Conservation (phyloP, 305 asterid species). For the Stenogyne calaminthoides region DNA sequence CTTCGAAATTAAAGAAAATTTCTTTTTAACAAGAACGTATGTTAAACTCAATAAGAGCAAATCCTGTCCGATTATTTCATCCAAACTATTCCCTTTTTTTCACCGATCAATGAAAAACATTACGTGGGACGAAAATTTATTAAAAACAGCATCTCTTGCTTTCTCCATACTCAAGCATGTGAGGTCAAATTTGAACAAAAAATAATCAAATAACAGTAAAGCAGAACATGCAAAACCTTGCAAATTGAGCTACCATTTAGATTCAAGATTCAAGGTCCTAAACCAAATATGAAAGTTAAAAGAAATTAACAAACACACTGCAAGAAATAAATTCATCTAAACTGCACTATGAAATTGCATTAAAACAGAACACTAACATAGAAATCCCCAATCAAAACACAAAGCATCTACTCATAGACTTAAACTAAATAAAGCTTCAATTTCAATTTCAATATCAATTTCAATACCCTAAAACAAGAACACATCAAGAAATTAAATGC, state of each 20-base stretch:
- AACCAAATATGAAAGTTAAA: neutral
- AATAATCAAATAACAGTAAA: constrained; percentile 27
- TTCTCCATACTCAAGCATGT: constrained; percentile 15
- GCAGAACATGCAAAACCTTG: constrained; percentile 7
- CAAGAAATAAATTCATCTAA: constrained; percentile 10
- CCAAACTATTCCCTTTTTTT: too few species aligned
- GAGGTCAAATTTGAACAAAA: neutral
- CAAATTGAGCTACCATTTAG: constrained; percentile 21
- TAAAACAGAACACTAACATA: neutral
- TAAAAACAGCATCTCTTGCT: constrained; percentile 21
- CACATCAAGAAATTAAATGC: constrained; percentile 11
- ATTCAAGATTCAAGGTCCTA: constrained; percentile 21
- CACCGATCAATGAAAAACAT: too few species aligned
- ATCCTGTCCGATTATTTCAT: neutral
- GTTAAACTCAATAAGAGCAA: neutral
- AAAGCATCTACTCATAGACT: constrained; percentile 18
- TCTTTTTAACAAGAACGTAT: neutral
- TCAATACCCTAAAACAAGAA: neutral
- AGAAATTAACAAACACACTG: neutral
- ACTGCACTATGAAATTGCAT: constrained; percentile 10
- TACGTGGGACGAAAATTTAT: neutral
- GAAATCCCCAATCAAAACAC: neutral
- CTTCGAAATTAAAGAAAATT: neutral
- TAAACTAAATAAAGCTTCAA: neutral
- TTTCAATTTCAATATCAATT: too few species aligned